Evolutionary conservation across 805 yeast species (phyloP).

Genomic region (Lipomyces sp.): DNA sequence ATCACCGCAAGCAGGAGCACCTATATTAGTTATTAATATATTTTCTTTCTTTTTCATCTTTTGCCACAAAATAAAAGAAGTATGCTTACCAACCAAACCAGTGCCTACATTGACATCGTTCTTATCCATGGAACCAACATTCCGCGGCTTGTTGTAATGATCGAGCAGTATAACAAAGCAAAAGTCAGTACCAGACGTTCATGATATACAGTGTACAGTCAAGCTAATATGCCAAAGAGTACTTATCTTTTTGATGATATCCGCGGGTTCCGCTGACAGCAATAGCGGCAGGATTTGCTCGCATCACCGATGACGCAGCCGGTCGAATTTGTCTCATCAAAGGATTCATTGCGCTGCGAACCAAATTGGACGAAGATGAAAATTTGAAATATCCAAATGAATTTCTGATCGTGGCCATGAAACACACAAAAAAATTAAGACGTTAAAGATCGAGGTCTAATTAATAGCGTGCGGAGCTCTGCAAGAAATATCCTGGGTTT

Average conservation of each 20-base stretch:
- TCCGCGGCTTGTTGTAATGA: slow-evolving; percentile 95
- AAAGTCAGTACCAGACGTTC: slow-evolving; percentile 17
- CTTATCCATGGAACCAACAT: slow-evolving; percentile 92
- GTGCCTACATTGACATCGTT: slow-evolving; percentile 81
- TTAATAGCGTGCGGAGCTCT: background rate
- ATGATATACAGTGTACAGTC: background rate
- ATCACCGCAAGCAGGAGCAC: slow-evolving; percentile 98
- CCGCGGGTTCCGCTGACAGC: slow-evolving; percentile 23
- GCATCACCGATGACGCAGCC: slow-evolving; percentile 15
- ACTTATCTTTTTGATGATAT: slow-evolving; percentile 36
- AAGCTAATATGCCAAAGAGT: background rate
- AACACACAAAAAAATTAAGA: background rate
- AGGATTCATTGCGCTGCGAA: slow-evolving; percentile 13
- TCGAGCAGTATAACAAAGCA: slow-evolving; percentile 60
- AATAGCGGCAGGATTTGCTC: slow-evolving; percentile 12
- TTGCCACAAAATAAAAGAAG: background rate
- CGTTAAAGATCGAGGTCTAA: background rate
- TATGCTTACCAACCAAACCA: slow-evolving; percentile 77
- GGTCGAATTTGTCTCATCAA: slow-evolving; percentile 23
- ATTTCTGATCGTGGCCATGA: background rate
- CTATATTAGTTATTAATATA: slow-evolving; percentile 9
- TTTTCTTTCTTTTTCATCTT: background rate
- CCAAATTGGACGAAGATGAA: background rate
- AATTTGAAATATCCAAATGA: background rate
- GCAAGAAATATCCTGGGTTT: background rate